These are phyloP conservation scores for Leucaena leucocephala DNA, from an alignment of 306 rosid genomes.

Conservation along the genomic window DNA sequence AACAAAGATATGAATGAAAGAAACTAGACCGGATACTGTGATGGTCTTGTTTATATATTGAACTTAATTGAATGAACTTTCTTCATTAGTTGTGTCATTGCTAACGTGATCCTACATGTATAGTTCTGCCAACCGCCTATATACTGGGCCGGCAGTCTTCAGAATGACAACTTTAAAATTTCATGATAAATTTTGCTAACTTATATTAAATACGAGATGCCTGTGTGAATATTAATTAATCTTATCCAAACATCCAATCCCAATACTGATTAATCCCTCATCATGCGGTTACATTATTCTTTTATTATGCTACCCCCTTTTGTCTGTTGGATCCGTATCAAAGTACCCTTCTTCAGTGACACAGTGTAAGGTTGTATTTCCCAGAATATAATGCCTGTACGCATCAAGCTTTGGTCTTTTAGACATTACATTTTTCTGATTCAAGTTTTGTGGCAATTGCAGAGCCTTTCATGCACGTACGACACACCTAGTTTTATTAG, in stretches of 20 bases:
- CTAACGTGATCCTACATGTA: slow-evolving; percentile 20
- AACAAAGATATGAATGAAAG: not conserved
- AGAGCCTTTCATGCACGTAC: slow-evolving; percentile 1
- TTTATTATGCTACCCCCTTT: not conserved
- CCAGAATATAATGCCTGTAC: not conserved
- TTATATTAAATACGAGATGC: not conserved
- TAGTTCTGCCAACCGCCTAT: slow-evolving; percentile 25
- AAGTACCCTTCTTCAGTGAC: not conserved
- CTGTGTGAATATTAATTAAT: not conserved
- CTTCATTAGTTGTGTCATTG: slow-evolving; percentile 22
- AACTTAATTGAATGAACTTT: not conserved
- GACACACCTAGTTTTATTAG: not conserved
- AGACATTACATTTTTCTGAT: not conserved
- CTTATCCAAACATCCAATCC: not conserved
- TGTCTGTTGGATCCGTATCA: slow-evolving; percentile 23
- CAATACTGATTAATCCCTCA: not conserved
- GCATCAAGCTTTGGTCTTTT: slow-evolving; percentile 6
- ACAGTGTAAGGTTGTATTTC: not conserved
- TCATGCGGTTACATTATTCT: not conserved
- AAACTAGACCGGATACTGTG: not conserved
- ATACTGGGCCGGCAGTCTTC: not conserved
- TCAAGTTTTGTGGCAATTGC: not conserved
- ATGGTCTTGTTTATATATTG: slow-evolving; percentile 1
- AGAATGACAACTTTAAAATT: slow-evolving; percentile 6
- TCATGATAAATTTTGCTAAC: not conserved